These are phyloP conservation scores for Dactylorhiza incarnata DNA, from an alignment of 106 monocot genomes.

Conservation along the genomic window DNA sequence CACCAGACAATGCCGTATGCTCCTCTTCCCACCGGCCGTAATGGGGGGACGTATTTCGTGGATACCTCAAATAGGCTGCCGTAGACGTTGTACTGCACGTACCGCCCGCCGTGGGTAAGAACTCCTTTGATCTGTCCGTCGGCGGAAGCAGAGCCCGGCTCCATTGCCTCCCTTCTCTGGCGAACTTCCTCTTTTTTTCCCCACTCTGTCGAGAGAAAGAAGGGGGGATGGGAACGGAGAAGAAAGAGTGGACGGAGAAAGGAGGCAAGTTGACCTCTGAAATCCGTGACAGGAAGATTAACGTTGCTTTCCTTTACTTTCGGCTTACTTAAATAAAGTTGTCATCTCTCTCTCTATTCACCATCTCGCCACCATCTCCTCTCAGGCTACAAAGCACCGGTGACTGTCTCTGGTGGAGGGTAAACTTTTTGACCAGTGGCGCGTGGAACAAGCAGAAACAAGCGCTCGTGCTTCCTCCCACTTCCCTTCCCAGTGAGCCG, in stretches of 20 bases:
- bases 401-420: no score
- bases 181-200: not conserved
- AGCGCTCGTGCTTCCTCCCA: no score
- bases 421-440: no score
- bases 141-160: slow-evolving; percentile 14
- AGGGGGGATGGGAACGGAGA: not conserved
- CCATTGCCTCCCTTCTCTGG: slow-evolving; percentile 8
- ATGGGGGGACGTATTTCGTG: slow-evolving; percentile 55
- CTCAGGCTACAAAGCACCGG: no score
- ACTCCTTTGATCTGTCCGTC: slow-evolving; percentile 38
- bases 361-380: no score
- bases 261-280: not conserved
- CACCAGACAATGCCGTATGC: slow-evolving; percentile 69
- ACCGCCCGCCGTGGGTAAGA: slow-evolving; percentile 32
- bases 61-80: slow-evolving; percentile 57
- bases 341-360: no score
- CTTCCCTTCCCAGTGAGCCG: no score
- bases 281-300: not conserved
- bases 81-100: slow-evolving; percentile 47
- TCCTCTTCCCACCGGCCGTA: slow-evolving; percentile 55
- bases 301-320: not conserved
- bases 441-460: no score
- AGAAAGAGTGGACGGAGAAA: not conserved
- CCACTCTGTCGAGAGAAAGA: not conserved
- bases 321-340: not conserved